A percentile compares a stretch with the other conserved stretches of the same genome.
Conservation (phyloP, 2,329 filamentous ascomycete species). For the Fusarium floridanum region DNA sequence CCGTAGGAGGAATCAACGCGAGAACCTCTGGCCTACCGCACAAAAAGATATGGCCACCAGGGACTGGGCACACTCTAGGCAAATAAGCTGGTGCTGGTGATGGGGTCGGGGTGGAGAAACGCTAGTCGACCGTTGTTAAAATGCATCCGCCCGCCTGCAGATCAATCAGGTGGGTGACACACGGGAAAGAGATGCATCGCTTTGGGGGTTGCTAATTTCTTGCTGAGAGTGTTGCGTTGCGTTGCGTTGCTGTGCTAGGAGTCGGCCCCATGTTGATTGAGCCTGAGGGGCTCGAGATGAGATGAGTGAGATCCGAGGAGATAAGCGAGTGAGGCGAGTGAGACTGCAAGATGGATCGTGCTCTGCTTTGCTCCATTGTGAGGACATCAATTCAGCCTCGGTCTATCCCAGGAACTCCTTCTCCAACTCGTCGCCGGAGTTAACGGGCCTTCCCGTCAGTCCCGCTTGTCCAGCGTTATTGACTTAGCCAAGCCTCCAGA, state of each 20-base stretch:
- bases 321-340: conserved; percentile 35
- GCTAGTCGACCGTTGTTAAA: conserved; percentile 36
- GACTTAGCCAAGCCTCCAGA: conserved; percentile 4
- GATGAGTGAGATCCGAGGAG: conserved; percentile 18
- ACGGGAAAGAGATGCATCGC: conserved; percentile 38
- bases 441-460: conserved; percentile 9
- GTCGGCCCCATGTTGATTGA: conserved; percentile 27
- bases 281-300: not conserved
- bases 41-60: conserved; percentile 21
- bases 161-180: conserved; percentile 43
- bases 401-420: not conserved
- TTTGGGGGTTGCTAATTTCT: conserved; percentile 28
- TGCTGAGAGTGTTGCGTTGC: conserved; percentile 22
- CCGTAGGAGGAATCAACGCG: conserved; percentile 2
- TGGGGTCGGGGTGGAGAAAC: conserved; percentile 39
- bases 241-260: conserved; percentile 10
- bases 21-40: conserved; percentile 8
- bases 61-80: conserved; percentile 15
- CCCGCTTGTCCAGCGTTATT: conserved; percentile 4
- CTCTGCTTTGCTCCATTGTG: not conserved
- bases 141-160: conserved; percentile 41
- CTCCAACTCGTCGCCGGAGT: not conserved
- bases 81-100: conserved; percentile 28
- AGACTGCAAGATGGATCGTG: conserved; percentile 23
- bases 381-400: conserved; percentile 4